phyloP scores from a whole-genome alignment of 208 protist genomes.

The Blastocrithidia nonstop region DNA sequence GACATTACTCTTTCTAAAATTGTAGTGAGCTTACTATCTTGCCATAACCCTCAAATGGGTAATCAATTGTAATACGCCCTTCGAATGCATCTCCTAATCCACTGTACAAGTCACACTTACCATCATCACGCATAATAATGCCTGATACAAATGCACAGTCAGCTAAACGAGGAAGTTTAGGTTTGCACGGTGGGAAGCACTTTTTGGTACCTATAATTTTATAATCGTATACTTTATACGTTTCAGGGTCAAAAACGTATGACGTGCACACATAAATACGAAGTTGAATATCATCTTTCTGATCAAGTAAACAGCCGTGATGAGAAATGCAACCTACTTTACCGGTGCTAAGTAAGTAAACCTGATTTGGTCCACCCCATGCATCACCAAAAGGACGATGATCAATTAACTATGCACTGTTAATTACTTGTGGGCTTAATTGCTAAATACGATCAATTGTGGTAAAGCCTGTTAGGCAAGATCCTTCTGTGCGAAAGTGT shows the following conservation, averaged over 20 bases:
- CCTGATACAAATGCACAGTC: conserved; percentile 39
- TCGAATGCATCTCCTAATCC: conserved; percentile 16
- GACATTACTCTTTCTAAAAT: no score
- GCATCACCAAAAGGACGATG: conserved; percentile 4
- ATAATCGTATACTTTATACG: background rate
- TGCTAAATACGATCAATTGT: conserved; percentile 18
- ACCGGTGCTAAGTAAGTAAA: conserved; percentile 19
- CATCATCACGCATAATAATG: conserved; percentile 31
- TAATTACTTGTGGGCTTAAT: conserved; percentile 10
- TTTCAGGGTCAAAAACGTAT: conserved; percentile 16
- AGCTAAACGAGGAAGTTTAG: conserved; percentile 11
- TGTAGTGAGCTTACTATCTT: conserved; percentile 8
- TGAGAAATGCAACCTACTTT: conserved; percentile 35
- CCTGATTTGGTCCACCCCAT: conserved; percentile 31
- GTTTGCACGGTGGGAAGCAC: conserved; percentile 13
- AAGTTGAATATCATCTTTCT: conserved; percentile 5
- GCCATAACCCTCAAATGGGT: conserved; percentile 19
- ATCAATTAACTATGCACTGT: conserved; percentile 12
- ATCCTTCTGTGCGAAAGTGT: conserved; percentile 8
- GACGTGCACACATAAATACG: conserved; percentile 18
- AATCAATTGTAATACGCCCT: conserved; percentile 29
- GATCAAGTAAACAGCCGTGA: conserved; percentile 11
- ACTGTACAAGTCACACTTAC: conserved; percentile 37
- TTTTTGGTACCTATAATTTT: conserved; percentile 19
- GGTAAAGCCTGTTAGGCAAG: conserved; percentile 23